A percentile compares a stretch with the other conserved stretches of the same genome.
These are phyloP conservation scores for Thecaphora thlaspeos DNA, from an alignment of 1,284 basidiomycete species.

Conservation along the genomic window DNA sequence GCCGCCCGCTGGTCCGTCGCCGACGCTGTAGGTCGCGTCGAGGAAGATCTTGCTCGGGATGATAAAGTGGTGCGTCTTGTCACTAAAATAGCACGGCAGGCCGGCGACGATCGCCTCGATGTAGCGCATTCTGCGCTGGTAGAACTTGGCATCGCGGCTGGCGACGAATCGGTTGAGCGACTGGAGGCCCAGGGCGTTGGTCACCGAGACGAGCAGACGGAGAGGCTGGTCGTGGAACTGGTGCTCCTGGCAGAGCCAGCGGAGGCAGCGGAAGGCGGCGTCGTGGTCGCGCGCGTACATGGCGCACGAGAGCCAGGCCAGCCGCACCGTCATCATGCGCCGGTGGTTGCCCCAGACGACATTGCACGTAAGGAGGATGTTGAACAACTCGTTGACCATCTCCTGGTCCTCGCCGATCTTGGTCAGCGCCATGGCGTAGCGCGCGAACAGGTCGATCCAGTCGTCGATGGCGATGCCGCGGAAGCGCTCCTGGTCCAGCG, in stretches of 20 bases:
- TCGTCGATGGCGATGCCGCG: slow-evolving; percentile 79
- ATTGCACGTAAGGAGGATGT: slow-evolving; percentile 67
- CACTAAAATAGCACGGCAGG: slow-evolving; percentile 9
- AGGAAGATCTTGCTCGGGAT: neutral
- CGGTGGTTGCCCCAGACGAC: slow-evolving; percentile 42
- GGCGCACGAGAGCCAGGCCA: slow-evolving; percentile 47
- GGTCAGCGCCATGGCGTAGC: slow-evolving; percentile 84
- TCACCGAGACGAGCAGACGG: slow-evolving; percentile 35
- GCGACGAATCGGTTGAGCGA: slow-evolving; percentile 34
- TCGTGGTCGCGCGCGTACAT: slow-evolving; percentile 43
- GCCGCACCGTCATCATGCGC: slow-evolving; percentile 36
- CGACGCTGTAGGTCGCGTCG: too few species aligned
- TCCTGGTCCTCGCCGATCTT: slow-evolving; percentile 64
- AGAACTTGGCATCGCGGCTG: slow-evolving; percentile 38
- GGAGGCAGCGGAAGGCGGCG: slow-evolving; percentile 28
- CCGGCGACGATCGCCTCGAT: slow-evolving; percentile 41
- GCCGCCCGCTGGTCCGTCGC: slow-evolving; percentile 2
- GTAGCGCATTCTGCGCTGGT: slow-evolving; percentile 44
- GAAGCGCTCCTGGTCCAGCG: slow-evolving; percentile 61
- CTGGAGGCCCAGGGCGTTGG: slow-evolving; percentile 44
- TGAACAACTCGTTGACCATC: slow-evolving; percentile 66
- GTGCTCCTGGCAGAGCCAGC: slow-evolving; percentile 39
- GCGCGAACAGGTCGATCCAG: slow-evolving; percentile 73
- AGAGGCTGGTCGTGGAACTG: slow-evolving; percentile 52
- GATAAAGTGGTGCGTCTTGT: slow-evolving; percentile 3